Evolutionary conservation across 2,329 filamentous ascomycete genomes (phyloP), one percentile per base, ranked within the genome.

Genomic region (Elsinoe fawcettii): DNA sequence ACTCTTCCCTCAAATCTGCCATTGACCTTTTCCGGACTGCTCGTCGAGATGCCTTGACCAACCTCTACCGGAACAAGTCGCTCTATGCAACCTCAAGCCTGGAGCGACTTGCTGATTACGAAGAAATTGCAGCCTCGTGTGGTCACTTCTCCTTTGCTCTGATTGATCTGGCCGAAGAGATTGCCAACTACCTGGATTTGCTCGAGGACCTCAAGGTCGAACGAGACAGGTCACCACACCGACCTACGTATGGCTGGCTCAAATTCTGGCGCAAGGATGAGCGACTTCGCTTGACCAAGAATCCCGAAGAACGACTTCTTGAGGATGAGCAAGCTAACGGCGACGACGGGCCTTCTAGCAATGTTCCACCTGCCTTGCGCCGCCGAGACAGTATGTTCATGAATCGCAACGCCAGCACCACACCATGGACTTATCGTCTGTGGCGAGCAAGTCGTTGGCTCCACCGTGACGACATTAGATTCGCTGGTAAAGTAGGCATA

Each of bases 111-210:
- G 93, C 92, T 2, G 93, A 97, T 69, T 90, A 96, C 58, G 93
- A 99, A 69, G 93, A 99, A 71, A 91, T 97, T 9, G 91, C 92
- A 39, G 92, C 93, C n/a, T 95, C 91, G 58, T 99, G 93, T 66
- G 92, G 93, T 0, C 91, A 97, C 71, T 99, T 97, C 68, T 92
- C 88, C 67, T 96, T 93, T 69, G 95, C 88, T 43, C 76, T 99
- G 23, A 82, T 93, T 61, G 88, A 93, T 63, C 92, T 97, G 66
- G 91, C 90, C 0, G 88, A 95, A 67, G 90, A 96, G 67, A 87
- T 95, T 74, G 83, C 88, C 62, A 81, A 81, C 11, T 93, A 95
- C 64, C 72, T 99, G 44, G 83, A 89, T 55, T 85, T 93, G 0
- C 74, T 99, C 3, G 90, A 96, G 66, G 88, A 96, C 41, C 73